Evolutionary conservation across 345 rosid species (phyloP), one percentile per base, ranked within the genome.

Genomic region (Pugionium dolabratum): DNA sequence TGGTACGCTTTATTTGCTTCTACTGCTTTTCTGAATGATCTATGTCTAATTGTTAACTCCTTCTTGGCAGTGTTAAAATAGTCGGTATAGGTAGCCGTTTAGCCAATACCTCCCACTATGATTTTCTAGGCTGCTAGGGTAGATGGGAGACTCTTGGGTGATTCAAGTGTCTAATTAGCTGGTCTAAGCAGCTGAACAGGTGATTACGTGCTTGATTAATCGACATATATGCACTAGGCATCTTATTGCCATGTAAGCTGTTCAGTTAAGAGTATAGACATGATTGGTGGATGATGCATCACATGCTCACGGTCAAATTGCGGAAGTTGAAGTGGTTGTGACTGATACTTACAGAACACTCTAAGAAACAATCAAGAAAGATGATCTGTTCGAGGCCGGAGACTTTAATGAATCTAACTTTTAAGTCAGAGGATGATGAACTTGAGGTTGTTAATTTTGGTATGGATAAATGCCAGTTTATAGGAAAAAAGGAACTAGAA

Each of bases 1-100:
- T 90, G 84, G 95, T 90, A 79, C 49, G 78, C 30, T 71, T 43
- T 40, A 42, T 25, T 11, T 52, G 61, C 48, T n/a, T 67, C 58
- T 10, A 36, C 73, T 54, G 40, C 54, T 54, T 28, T 36, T 6
- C 28, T 54, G 36, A 9, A 59, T 7, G n/a, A 35, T 18, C 9
- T 51, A 4, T 52, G 36, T 25, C 32, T 59, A 47, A 33, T 50
- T 58, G 52, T 51, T 58, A 49, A 28, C 54, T 42, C 18, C 29
- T 26, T 25, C 30, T 54, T 54, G 47, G 45, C 43, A 60, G 50
- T 54, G 36, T 54, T 28, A 5, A 64, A 52, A 18, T 36, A 64
- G 43, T 28, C n/a, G 4, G 46, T 26, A 27, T 7, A 27, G 37
- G 40, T 61, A 61, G 54, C 27, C 9, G 31, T 53, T 32, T 60